These are phyloP conservation scores for Lagenidium sp. DNA, from an alignment of 352 stramenopile species.

Conservation along the genomic window DNA sequence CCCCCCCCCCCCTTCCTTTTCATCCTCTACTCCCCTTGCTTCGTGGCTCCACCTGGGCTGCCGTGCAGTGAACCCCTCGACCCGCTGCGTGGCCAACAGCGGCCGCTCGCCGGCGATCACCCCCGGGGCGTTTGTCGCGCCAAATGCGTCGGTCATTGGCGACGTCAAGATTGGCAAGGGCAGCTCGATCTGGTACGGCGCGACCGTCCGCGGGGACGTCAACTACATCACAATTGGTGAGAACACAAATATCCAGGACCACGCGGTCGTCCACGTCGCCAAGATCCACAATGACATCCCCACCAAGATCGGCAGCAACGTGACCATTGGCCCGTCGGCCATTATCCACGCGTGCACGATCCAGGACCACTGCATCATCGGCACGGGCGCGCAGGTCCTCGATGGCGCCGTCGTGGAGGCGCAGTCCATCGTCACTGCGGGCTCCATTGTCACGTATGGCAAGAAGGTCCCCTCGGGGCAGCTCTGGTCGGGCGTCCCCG, in stretches of 20 bases:
- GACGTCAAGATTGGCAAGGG: slow-evolving; percentile 89
- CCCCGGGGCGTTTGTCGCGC: slow-evolving; percentile 78
- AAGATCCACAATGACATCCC: slow-evolving; percentile 90
- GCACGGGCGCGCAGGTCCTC: slow-evolving; percentile 86
- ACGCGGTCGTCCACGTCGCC: slow-evolving; percentile 90
- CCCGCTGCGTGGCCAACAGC: slow-evolving; percentile 61
- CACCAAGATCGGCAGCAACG: slow-evolving; percentile 88
- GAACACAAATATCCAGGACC: slow-evolving; percentile 91
- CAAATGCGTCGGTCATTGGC: slow-evolving; percentile 89
- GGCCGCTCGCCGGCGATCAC: slow-evolving; percentile 52
- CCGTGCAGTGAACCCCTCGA: slow-evolving; percentile 72
- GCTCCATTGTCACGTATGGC: slow-evolving; percentile 81
- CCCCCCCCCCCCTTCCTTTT: not conserved
- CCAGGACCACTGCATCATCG: slow-evolving; percentile 89
- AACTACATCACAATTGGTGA: slow-evolving; percentile 92
- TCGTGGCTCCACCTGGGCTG: not conserved
- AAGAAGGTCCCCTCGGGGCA: slow-evolving; percentile 87
- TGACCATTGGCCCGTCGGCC: slow-evolving; percentile 80
- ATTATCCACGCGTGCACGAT: slow-evolving; percentile 91
- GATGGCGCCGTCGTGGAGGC: slow-evolving; percentile 83
- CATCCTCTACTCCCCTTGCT: not conserved
- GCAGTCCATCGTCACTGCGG: slow-evolving; percentile 86
- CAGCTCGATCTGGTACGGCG: slow-evolving; percentile 91
- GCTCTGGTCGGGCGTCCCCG: slow-evolving; percentile 81
- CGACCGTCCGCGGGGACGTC: slow-evolving; percentile 87